Evolutionary conservation across 352 stramenopile genomes (phyloP), one percentile per base, ranked within the genome.

Genomic region (Phytophthora sojae): DNA sequence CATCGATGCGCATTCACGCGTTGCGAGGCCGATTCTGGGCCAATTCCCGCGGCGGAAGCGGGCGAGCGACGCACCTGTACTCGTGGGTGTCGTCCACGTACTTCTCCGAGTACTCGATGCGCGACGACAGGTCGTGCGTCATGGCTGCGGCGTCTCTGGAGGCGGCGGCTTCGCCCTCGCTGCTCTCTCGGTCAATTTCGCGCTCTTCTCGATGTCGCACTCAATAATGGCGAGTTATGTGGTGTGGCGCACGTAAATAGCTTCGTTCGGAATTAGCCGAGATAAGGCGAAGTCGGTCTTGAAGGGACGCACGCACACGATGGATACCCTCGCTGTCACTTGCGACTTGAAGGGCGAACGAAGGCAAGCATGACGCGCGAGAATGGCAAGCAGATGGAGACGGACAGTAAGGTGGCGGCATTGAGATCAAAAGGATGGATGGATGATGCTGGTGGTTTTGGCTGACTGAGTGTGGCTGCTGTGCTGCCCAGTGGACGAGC

Each of bases 41-140:
- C 6, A 5, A 21, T 9, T 25, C 0, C 25, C 30, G 29, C 21
- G 23, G 17, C 37, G 6, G 1, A 8, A 19, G 39, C 14, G 23
- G 54, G 2, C 9, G 9, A 56, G 11, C 0, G 3, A 73, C 71
- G 66, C 78, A 97, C 89, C 92, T 91, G 79, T 97, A 98, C 77
- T 98, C 94, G 77, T 97, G 91, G 26, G 88, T 96, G 74, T 97
- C 93, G 66, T 98, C 94, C 63, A 96, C 88, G 69, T 98, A 98
- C 81, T 98, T 98, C 78, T 98, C 94, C 64, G 91, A 98, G 88
- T 98, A 98, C 78, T 98, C 94, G 75, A 98, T 98, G 69, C 93
- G 89, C 67, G 88, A 87, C 73, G 90, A 95, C 65, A 96, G 73
- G 66, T 97, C 89, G 76, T 92, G 86, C 58, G 86, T 90, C 88